Conservation (phyloP, 768 basidiomycete genomes). For the Mycena leptocephala region DNA sequence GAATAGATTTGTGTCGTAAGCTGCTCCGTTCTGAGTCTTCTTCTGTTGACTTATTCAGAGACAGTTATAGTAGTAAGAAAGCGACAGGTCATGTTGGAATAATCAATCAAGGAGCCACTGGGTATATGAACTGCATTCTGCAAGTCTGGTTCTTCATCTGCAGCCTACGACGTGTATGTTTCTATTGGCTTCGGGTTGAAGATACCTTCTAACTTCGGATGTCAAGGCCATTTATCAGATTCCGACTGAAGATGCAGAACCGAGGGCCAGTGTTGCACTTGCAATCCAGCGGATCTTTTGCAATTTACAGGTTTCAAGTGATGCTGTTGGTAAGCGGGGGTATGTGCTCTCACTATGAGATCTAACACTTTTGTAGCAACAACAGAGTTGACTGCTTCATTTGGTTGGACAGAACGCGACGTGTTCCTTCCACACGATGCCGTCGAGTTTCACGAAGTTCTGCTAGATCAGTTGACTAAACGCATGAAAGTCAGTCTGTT, state of each 20-base stretch:
- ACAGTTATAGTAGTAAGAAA: constrained; percentile 99
- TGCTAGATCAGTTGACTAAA: constrained; percentile 95
- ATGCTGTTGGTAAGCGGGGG: constrained; percentile 86
- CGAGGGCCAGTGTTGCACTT: constrained; percentile 94
- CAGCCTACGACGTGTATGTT: constrained; percentile 89
- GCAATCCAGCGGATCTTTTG: constrained; percentile 98
- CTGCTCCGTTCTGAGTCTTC: constrained; percentile 18
- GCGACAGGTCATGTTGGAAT: too few relatives aligned
- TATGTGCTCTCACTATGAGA: not conserved
- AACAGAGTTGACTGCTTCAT: constrained; percentile 96
- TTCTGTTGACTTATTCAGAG: constrained; percentile 35
- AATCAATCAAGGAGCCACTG: too few relatives aligned
- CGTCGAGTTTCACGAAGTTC: constrained; percentile 97
- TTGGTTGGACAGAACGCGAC: constrained; percentile 99
- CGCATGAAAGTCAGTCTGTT: constrained; percentile 97
- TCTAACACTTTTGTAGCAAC: constrained; percentile 74
- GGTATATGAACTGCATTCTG: constrained; percentile 97
- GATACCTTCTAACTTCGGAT: constrained; percentile 22
- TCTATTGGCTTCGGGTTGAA: constrained; percentile 3
- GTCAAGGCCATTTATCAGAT: too few relatives aligned
- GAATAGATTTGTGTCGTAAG: constrained; percentile 99
- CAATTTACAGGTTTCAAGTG: constrained; percentile 95
- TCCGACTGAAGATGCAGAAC: constrained; percentile 92
- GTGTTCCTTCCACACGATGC: constrained; percentile 99
- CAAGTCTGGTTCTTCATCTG: constrained; percentile 96